These are phyloP conservation scores for Daedalea quercina DNA, from an alignment of 768 basidiomycete species.

Conservation along the genomic window DNA sequence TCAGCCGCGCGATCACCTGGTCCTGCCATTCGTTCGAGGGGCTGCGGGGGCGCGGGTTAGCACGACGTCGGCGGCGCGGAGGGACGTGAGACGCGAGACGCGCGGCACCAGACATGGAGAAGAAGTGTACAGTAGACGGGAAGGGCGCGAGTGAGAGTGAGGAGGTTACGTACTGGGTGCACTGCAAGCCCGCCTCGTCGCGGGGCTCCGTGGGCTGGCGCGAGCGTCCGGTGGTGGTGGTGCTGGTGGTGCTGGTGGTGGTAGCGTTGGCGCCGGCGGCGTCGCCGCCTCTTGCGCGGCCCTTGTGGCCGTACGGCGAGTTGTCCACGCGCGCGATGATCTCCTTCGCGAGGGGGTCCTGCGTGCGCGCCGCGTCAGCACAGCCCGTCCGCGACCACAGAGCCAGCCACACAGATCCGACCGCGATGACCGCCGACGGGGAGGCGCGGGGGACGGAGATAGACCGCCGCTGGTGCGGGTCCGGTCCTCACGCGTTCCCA, in stretches of 20 bases:
- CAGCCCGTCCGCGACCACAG: background rate
- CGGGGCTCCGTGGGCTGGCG: slow-evolving; percentile 16
- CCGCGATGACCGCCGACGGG: too few species aligned
- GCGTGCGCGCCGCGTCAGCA: slow-evolving; percentile 2
- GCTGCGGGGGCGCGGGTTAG: slow-evolving; percentile 29
- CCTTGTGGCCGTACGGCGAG: slow-evolving; percentile 71
- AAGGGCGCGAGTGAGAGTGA: too few species aligned
- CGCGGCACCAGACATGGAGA: too few species aligned
- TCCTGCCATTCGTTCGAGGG: slow-evolving; percentile 86
- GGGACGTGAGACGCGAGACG: too few species aligned
- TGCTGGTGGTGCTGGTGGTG: too few species aligned
- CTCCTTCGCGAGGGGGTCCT: slow-evolving; percentile 76
- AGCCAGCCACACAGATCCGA: background rate
- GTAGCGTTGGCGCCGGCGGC: too few species aligned
- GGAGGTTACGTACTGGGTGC: slow-evolving; percentile 68
- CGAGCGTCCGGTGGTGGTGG: slow-evolving; percentile 15
- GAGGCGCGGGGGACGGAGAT: too few species aligned
- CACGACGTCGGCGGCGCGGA: background rate
- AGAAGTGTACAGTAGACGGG: too few species aligned
- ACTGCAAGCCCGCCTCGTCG: slow-evolving; percentile 23
- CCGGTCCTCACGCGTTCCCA: too few species aligned
- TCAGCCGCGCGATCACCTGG: slow-evolving; percentile 35
- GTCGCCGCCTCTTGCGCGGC: slow-evolving; percentile 44
- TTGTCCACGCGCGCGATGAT: slow-evolving; percentile 79
- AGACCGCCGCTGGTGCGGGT: too few species aligned